Conservation (phyloP, 116 monocot genomes). For the Phalaenopsis hybrid region DNA sequence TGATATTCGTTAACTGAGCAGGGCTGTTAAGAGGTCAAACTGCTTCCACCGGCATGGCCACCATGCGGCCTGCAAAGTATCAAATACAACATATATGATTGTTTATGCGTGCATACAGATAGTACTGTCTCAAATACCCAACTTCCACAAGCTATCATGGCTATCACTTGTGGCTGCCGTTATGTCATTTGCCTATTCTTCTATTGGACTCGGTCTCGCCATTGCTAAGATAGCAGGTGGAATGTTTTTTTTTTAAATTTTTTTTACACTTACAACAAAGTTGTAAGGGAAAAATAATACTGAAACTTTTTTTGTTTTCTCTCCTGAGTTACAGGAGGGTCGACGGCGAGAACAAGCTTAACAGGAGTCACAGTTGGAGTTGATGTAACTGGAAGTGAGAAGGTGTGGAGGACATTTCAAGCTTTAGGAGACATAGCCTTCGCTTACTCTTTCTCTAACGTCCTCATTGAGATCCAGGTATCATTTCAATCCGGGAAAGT, state of each 20-base stretch:
- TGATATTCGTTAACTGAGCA: not conserved
- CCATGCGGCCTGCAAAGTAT: constrained; percentile 8
- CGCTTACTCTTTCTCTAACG: constrained; percentile 40
- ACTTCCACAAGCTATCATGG: constrained; percentile 24
- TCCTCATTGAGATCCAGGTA: constrained; percentile 56
- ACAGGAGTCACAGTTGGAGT: constrained; percentile 38
- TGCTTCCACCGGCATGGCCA: constrained; percentile 22
- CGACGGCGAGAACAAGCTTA: constrained; percentile 18
- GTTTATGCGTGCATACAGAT: constrained; percentile 13
- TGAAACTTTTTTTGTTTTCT: not conserved
- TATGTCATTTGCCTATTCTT: constrained; percentile 17
- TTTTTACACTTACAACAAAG: not conserved
- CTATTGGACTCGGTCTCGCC: constrained; percentile 18
- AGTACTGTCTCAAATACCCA: constrained; percentile 16
- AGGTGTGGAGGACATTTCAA: constrained; percentile 42
- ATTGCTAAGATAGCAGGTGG: constrained; percentile 20
- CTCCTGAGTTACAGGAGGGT: constrained; percentile 2
- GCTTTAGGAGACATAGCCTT: constrained; percentile 45
- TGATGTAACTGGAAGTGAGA: constrained; percentile 30
- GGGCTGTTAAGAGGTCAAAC: constrained; percentile 20
- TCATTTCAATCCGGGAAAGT: not conserved
- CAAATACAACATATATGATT: constrained; percentile 7
- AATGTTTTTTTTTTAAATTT: not conserved
- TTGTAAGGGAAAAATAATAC: not conserved
- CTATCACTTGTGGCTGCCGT: constrained; percentile 16